Conservation (phyloP, 108 stramenopile species). For the Pelagomonas calceolata region DNA sequence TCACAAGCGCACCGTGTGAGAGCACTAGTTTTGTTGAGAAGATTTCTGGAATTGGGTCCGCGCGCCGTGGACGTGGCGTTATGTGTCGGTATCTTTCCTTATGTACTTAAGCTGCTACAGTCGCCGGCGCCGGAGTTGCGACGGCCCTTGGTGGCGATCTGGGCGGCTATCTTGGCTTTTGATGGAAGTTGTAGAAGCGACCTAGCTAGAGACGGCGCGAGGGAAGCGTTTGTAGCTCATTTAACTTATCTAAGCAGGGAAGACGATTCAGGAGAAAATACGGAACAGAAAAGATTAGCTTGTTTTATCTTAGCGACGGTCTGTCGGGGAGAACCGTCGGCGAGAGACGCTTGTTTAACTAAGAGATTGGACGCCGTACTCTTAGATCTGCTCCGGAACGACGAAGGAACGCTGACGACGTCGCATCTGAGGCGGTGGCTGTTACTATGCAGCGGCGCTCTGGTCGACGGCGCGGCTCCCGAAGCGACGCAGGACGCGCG, state of each 20-base stretch:
- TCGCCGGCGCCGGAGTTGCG: slow-evolving; percentile 74
- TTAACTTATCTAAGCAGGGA: slow-evolving; percentile 42
- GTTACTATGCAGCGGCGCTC: too few species aligned
- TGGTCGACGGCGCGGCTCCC: too few species aligned
- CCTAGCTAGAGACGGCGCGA: slow-evolving; percentile 72
- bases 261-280: too few species aligned
- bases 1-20: slow-evolving; percentile 78
- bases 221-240: slow-evolving; percentile 71
- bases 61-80: slow-evolving; percentile 88
- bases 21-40: slow-evolving; percentile 70
- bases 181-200: slow-evolving; percentile 80
- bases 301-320: slow-evolving; percentile 74
- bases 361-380: not conserved
- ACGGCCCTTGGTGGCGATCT: slow-evolving; percentile 78
- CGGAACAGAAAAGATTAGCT: slow-evolving; percentile 67
- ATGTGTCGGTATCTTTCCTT: slow-evolving; percentile 90
- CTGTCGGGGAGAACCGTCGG: slow-evolving; percentile 49
- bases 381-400: too few species aligned
- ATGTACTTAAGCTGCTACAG: slow-evolving; percentile 85
- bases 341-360: not conserved
- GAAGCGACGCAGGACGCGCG: too few species aligned
- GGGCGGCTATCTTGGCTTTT: slow-evolving; percentile 80
- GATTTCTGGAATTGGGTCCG: slow-evolving; percentile 74
- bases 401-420: too few species aligned
- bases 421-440: too few species aligned